Percentiles rank a stretch among this genome's conserved stretches.
Conservation (phyloP, 306 rosid species). For the Potentilla sterilis region DNA sequence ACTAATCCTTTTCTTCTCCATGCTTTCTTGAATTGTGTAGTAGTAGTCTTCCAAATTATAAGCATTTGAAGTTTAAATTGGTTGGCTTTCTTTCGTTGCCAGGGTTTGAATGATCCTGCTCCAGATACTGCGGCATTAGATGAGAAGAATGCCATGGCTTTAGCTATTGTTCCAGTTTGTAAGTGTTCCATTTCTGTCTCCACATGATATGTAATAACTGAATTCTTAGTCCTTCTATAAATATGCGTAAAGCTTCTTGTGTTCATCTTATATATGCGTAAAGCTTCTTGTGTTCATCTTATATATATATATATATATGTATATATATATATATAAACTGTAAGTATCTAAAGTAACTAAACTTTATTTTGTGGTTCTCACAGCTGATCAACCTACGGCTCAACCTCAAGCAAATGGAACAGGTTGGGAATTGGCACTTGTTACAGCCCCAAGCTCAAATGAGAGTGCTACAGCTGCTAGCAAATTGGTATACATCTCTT, state of each 20-base stretch:
- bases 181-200: slow-evolving; percentile 32
- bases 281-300: no score
- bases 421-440: slow-evolving; percentile 99
- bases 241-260: neutral
- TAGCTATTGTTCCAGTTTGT: slow-evolving; percentile 88
- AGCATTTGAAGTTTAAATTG: neutral
- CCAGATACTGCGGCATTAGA: slow-evolving; percentile 81
- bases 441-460: slow-evolving; percentile 92
- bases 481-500: slow-evolving; percentile 61
- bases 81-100: slow-evolving; percentile 21
- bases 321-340: no score
- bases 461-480: slow-evolving; percentile 73
- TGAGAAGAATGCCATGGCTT: slow-evolving; percentile 90
- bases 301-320: no score
- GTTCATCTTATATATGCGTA: no score
- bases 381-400: slow-evolving; percentile 72
- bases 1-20: neutral
- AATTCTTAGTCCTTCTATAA: slow-evolving; percentile 1
- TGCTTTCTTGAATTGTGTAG: neutral
- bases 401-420: slow-evolving; percentile 64
- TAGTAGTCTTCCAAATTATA: neutral
- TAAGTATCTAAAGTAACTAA: neutral
- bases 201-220: neutral
- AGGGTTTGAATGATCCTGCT: slow-evolving; percentile 83
- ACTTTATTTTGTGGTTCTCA: slow-evolving; percentile 20